Conservation (phyloP, 2,329 filamentous ascomycete genomes). For the Colletotrichum phormii region DNA sequence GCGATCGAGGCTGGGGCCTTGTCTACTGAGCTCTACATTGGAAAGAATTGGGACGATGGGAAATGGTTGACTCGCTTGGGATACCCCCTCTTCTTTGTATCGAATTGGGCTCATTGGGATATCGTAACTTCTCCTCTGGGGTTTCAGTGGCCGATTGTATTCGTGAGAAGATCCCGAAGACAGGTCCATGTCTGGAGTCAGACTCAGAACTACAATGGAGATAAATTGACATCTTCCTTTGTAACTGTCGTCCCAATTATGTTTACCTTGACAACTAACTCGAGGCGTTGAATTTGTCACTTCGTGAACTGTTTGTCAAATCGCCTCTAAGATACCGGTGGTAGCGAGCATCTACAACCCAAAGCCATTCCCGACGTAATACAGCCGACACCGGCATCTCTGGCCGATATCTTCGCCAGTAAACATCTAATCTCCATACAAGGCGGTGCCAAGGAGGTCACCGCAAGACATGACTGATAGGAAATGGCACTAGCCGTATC, state of each 20-base stretch:
- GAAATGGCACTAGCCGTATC: background rate
- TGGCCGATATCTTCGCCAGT: background rate
- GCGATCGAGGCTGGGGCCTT: background rate
- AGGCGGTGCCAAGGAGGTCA: background rate
- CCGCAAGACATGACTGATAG: background rate
- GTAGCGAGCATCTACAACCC: background rate
- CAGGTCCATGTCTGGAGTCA: no score
- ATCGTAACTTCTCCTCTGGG: no score
- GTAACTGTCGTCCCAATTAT: no score
- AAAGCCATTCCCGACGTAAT: background rate
- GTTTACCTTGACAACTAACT: no score
- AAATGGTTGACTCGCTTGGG: background rate
- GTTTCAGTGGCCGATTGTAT: no score
- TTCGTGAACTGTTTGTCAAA: background rate
- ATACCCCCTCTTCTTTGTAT: no score
- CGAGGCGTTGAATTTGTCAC: no score
- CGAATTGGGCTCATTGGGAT: no score
- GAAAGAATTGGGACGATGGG: background rate
- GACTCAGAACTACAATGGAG: no score
- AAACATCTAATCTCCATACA: no score
- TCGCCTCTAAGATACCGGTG: fast-evolving
- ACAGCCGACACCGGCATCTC: background rate
- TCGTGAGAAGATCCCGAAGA: no score
- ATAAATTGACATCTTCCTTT: no score
- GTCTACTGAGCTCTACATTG: background rate